Base-by-base conservation (phyloP, 164 flowering plant species). In the Euptelea pleiosperma region DNA sequence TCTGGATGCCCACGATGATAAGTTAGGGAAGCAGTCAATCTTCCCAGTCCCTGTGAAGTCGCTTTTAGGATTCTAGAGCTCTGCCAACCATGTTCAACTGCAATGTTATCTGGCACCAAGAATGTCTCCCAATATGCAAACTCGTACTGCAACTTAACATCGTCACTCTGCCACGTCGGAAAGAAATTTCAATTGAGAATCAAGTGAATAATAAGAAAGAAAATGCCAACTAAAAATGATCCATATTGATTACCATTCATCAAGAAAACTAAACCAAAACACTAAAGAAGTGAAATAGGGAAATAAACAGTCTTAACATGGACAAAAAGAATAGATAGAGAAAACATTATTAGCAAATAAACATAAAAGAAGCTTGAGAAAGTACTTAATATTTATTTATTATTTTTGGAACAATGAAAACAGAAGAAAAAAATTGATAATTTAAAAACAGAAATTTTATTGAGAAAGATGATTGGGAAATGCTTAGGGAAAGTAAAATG, bases 21-120 rank as follows among this genome's bases (percentile, higher is more conserved):
- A 36, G 74, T 53, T 65, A 93, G 73, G 47, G 91, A 75, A 59
- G 91, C 98, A 19, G 77, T 72, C 60, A 93, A 66, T 61, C 80
- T 82, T 61, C 87, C 97, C 47, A 79, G 56, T 34, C 98, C 98
- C 47, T 54, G 73, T 28, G 87, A 79, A 47, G 67, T 67, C 59
- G 97, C 76, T 60, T 75, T 65, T 50, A 90, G 61, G 43, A 84
- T 70, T 80, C 79, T 74, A 34, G 79, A 71, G 63, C 69, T 73
- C 53, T 21, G 57, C 85, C 77, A 75, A 52, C 79, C 82, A 63
- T 77, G 70, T 50, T 66, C 73, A 19, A 57, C 61, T 18, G 63
- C 61, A 64, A 65, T 39, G 54, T 65, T 66, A 67, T 76, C 74
- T 55, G 87, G 70, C 54, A 75, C 68, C 43, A 60, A 55, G 48